Conservation (phyloP, 495 filamentous ascomycete species). For the Chaetomidium leptoderma region DNA sequence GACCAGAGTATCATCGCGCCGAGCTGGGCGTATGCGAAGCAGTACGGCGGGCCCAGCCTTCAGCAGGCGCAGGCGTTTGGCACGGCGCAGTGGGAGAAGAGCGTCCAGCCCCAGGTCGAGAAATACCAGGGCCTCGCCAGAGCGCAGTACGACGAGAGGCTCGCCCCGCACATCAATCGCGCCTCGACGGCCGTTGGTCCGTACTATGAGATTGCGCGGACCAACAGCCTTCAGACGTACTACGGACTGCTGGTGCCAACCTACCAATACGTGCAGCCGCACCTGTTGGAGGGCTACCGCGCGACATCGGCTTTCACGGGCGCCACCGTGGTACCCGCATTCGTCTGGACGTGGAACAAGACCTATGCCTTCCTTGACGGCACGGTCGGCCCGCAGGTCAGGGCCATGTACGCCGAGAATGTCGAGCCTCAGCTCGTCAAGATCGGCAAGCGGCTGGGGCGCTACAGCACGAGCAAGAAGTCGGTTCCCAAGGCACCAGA, state of each 20-base stretch:
- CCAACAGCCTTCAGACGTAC: slow-evolving; percentile 60
- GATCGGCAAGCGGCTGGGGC: slow-evolving; percentile 83
- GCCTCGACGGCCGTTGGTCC: slow-evolving; percentile 55
- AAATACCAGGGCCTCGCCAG: slow-evolving; percentile 55
- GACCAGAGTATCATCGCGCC: slow-evolving; percentile 66
- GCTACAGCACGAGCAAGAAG: slow-evolving; percentile 52
- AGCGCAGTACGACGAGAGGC: slow-evolving; percentile 59
- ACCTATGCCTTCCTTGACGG: slow-evolving; percentile 63
- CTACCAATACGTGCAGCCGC: slow-evolving; percentile 67
- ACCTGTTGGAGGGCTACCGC: slow-evolving; percentile 64
- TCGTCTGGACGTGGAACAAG: slow-evolving; percentile 62
- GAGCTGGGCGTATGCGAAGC: slow-evolving; percentile 57
- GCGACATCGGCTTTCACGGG: slow-evolving; percentile 61
- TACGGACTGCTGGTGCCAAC: slow-evolving; percentile 69
- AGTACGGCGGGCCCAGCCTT: slow-evolving; percentile 74
- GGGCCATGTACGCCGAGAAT: slow-evolving; percentile 77
- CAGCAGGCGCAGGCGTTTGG: slow-evolving; percentile 59
- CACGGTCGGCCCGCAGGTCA: slow-evolving; percentile 72
- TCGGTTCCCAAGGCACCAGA: slow-evolving; percentile 26
- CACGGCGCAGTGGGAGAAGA: slow-evolving; percentile 70
- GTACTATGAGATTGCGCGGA: slow-evolving; percentile 63
- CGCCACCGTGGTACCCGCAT: slow-evolving; percentile 68
- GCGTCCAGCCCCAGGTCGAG: slow-evolving; percentile 67
- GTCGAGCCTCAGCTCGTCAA: slow-evolving; percentile 93
- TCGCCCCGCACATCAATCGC: slow-evolving; percentile 71